Evolutionary conservation across 2,329 filamentous ascomycete genomes (phyloP), one percentile per base, ranked within the genome.

Genomic region (Didymellaceae sp.): DNA sequence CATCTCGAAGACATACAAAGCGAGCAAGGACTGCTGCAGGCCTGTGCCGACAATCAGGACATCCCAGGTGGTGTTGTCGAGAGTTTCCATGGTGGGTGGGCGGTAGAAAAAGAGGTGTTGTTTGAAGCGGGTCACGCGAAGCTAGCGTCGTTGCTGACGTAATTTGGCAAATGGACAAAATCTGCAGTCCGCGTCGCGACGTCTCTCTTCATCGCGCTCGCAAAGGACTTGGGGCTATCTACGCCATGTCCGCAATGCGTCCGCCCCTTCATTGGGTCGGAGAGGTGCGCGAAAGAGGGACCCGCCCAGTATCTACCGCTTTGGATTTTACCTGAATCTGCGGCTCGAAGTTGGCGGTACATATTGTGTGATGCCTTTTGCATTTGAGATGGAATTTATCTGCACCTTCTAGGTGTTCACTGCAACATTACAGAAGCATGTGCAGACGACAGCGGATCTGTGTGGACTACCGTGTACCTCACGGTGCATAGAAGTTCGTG

Each of bases 41-140:
- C 79, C 79, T 13, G 80, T 82, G 58, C 80, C 80, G 32, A 76
- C 70, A 48, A 82, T 80, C 47, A 82, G 66, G 50, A 82, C 75
- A 62, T 82, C 80, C 79, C 79, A 82, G 43, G 72, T 65, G 33
- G 77, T 76, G 39, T 74, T 73, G 57, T 80, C 72, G 57, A 82
- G 77, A 47, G 78, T 74, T 47, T 81, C 79, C 75, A 80, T 49
- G n/a, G 56, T 70, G 55, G 40, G 57, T 55, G 45, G 24, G 38
- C 45, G 11, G 14, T 21, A 56, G 58, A 59, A 55, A 49, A 52
- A 57, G 44, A 48, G 47, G 51, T 41, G 41, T 8, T 45, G 25
- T 34, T 26, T 50, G 52, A 55, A 55, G 62, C 25, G 60, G 62
- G 52, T 54, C 49, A 61, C 20, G 37, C 25, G 21, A 39, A 31